Evolutionary conservation across 2,329 filamentous ascomycete genomes (phyloP), one percentile per base, ranked within the genome.

Genomic region (Aspergillus thermomutatus): DNA sequence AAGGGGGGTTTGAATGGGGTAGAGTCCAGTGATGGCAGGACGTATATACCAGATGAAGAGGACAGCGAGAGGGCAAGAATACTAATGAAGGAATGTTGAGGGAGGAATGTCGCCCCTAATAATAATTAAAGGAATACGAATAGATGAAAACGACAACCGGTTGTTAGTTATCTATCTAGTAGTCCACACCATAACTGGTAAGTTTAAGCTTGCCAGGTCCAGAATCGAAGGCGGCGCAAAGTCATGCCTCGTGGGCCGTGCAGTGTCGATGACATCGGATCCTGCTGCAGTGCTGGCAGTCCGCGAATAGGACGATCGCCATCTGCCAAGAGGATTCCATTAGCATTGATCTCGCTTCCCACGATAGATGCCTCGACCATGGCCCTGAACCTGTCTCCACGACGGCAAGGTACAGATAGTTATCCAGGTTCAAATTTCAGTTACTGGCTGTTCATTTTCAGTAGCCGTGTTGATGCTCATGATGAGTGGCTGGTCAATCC

Each of bases 301-400:
- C 67, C 60, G 64, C 70, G 65, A 83, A 87, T 46, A 46, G 21
- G 60, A 84, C 81, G 0, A 88, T 87, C 66, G 91, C 88, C 66
- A 59, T 62, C 58, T 57, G 59, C 60, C 63, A 64, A 64, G 58
- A 50, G 19, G n/a, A 28, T n/a, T n/a, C n/a, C n/a, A n/a, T 23
- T 11, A 50, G 19, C 28, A 49, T 60, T 48, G 54, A 43, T 53
- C 51, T 53, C 53, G 40, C 47, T 52, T 59, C 51, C 28, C 47
- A 50, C 19, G 17, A 56, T 63, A 49, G 17, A 56, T 62, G 46
- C 62, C 59, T 62, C 56, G 59, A 51, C 56, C 57, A 55, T 46
- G 51, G 51, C 45, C 34, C 51, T 46, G 41, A 49, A 55, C 27
- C 19, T 40, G 11, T 50, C 41, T 31, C 40, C 25, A 50, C 34